Conservation (phyloP, 2,329 filamentous ascomycete genomes). For the Curvularia verruculosa region DNA sequence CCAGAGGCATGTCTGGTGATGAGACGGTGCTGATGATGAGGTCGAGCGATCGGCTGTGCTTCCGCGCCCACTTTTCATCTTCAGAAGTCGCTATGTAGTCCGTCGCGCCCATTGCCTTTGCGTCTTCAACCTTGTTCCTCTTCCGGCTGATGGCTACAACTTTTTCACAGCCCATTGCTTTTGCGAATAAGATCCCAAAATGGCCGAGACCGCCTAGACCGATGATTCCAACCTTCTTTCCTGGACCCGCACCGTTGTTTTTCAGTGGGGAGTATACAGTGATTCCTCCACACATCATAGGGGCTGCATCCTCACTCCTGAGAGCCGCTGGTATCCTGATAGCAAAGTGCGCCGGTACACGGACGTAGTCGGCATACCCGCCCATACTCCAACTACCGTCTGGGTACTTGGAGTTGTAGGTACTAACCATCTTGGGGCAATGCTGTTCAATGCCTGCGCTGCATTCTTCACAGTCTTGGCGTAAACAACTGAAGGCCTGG, state of each 20-base stretch:
- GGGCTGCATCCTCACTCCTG: slow-evolving; percentile 61
- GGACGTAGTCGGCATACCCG: slow-evolving; percentile 63
- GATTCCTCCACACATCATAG: slow-evolving; percentile 79
- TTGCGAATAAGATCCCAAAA: slow-evolving; percentile 73
- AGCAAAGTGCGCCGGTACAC: slow-evolving; percentile 64
- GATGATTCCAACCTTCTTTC: slow-evolving; percentile 73
- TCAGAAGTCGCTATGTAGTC: slow-evolving; percentile 62
- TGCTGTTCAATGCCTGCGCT: slow-evolving; percentile 52
- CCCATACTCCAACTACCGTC: slow-evolving; percentile 69
- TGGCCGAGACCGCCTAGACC: slow-evolving; percentile 78
- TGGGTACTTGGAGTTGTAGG: slow-evolving; percentile 64
- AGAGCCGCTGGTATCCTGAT: slow-evolving; percentile 62
- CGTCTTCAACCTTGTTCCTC: slow-evolving; percentile 64
- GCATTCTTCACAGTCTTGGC: slow-evolving; percentile 60
- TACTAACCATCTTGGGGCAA: slow-evolving; percentile 59
- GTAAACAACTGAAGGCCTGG: slow-evolving; percentile 57
- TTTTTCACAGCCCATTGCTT: slow-evolving; percentile 71
- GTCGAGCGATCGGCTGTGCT: slow-evolving; percentile 62
- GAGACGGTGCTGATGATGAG: slow-evolving; percentile 66
- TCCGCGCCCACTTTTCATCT: slow-evolving; percentile 63
- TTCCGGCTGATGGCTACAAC: slow-evolving; percentile 69
- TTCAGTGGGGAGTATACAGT: slow-evolving; percentile 74
- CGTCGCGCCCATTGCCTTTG: slow-evolving; percentile 66
- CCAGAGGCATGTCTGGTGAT: slow-evolving; percentile 66
- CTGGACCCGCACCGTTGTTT: slow-evolving; percentile 70